Conservation (phyloP, 768 basidiomycete genomes). For the Hemileccinum rubropunctum region DNA sequence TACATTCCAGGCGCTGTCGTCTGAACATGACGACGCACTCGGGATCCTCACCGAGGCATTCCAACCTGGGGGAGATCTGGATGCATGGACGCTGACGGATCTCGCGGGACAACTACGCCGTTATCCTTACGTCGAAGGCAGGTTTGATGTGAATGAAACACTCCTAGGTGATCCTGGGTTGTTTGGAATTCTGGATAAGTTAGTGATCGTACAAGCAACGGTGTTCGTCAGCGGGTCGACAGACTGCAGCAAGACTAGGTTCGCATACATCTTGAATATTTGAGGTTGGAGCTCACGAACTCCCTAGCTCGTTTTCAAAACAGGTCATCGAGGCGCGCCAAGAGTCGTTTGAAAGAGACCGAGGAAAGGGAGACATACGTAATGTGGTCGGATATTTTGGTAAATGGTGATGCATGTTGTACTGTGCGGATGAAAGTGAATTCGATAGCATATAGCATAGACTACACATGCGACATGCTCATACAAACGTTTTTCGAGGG, state of each 20-base stretch:
- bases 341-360: slow-evolving; percentile 16
- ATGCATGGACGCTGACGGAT: slow-evolving; percentile 42
- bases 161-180: slow-evolving; percentile 48
- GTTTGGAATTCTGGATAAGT: slow-evolving; percentile 55
- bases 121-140: slow-evolving; percentile 24
- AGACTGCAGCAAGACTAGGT: slow-evolving; percentile 50
- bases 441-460: slow-evolving; percentile 25
- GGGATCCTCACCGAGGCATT: slow-evolving; percentile 44
- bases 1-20: slow-evolving; percentile 44
- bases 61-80: slow-evolving; percentile 37
- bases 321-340: slow-evolving; percentile 48
- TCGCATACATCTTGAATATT: slow-evolving; percentile 2
- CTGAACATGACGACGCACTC: slow-evolving; percentile 46
- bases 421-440: neutral
- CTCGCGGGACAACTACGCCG: slow-evolving; percentile 34
- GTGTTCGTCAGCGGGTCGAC: slow-evolving; percentile 50
- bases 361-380: slow-evolving; percentile 19
- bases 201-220: slow-evolving; percentile 46
- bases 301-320: slow-evolving; percentile 47
- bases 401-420: slow-evolving; percentile 11
- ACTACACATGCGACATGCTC: slow-evolving; percentile 27
- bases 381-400: slow-evolving; percentile 49
- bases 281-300: neutral
- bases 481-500: slow-evolving; percentile 27
- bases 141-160: slow-evolving; percentile 22